Conservation (phyloP, 1,139 yeast species). For the Magnusiomyces sp. region DNA sequence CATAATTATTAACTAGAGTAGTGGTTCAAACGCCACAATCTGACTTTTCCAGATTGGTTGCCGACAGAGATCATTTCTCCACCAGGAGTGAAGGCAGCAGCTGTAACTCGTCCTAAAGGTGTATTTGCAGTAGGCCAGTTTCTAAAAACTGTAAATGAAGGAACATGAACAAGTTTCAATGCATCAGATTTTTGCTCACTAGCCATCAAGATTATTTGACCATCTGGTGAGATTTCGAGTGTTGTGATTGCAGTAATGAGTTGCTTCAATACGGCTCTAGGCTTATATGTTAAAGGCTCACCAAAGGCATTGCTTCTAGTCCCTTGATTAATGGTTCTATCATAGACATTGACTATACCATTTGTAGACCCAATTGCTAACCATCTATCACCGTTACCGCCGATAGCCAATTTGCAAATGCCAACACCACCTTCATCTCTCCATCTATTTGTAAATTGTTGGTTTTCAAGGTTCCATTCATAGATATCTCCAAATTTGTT, state of each 20-base stretch:
- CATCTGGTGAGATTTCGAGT: conserved; percentile 73
- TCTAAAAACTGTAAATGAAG: conserved; percentile 74
- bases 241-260: conserved; percentile 74
- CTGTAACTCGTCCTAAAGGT: conserved; percentile 86
- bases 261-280: conserved; percentile 56
- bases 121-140: conserved; percentile 99
- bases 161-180: conserved; percentile 76
- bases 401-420: conserved; percentile 67
- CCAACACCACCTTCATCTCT: conserved; percentile 82
- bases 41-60: conserved; percentile 81
- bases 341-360: conserved; percentile 87
- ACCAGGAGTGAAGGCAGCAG: conserved; percentile 72
- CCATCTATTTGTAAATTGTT: conserved; percentile 61
- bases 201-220: conserved; percentile 80
- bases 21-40: conserved; percentile 84
- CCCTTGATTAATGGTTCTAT: conserved; percentile 35
- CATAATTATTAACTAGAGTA: conserved; percentile 31
- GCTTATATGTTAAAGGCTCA: conserved; percentile 25
- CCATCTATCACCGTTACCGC: conserved; percentile 73
- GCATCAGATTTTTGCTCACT: conserved; percentile 84
- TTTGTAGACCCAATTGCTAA: conserved; percentile 81
- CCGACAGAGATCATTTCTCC: conserved; percentile 83
- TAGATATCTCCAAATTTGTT: conserved; percentile 84
- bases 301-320: conserved; percentile 17
- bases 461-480: conserved; percentile 59